Evolutionary conservation across 176 grass and related monocot species (phyloP).

Genomic region (Cocos nucifera): DNA sequence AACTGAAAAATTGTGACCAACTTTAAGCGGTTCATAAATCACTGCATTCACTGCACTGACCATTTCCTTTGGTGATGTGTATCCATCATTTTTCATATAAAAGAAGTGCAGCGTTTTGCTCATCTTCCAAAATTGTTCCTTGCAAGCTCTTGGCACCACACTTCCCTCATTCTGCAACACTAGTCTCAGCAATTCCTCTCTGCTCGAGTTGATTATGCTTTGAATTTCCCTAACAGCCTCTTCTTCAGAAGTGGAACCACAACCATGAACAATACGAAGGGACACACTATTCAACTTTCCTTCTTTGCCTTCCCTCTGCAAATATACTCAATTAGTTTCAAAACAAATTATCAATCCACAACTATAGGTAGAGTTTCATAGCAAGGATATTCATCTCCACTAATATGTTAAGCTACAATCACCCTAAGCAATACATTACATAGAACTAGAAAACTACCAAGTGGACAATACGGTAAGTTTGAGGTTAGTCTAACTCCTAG

Average conservation of each 20-base stretch:
- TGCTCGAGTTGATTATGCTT: slow-evolving; percentile 11
- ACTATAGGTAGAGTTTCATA: too few species aligned
- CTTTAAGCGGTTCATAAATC: slow-evolving; percentile 32
- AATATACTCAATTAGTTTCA: neutral
- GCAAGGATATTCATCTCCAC: too few species aligned
- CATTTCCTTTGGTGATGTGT: slow-evolving; percentile 68
- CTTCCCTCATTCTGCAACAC: slow-evolving; percentile 34
- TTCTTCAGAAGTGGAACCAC: slow-evolving; percentile 34
- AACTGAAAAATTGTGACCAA: neutral
- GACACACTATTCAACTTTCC: slow-evolving; percentile 57
- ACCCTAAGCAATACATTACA: too few species aligned
- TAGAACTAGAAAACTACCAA: too few species aligned
- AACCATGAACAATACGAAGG: slow-evolving; percentile 28
- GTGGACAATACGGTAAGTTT: too few species aligned
- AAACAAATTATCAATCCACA: neutral
- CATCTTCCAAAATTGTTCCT: slow-evolving; percentile 86
- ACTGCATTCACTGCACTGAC: slow-evolving; percentile 49
- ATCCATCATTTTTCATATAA: slow-evolving; percentile 66
- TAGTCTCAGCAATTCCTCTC: slow-evolving; percentile 46
- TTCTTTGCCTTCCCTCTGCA: slow-evolving; percentile 47
- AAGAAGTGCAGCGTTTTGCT: slow-evolving; percentile 60
- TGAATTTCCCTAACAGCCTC: slow-evolving; percentile 17
- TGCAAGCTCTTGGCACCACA: slow-evolving; percentile 55
- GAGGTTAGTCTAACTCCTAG: too few species aligned
- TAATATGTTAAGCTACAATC: too few species aligned